Evolutionary conservation across 2,329 filamentous ascomycete genomes (phyloP).

Genomic region (Talaromyces rugulosus): DNA sequence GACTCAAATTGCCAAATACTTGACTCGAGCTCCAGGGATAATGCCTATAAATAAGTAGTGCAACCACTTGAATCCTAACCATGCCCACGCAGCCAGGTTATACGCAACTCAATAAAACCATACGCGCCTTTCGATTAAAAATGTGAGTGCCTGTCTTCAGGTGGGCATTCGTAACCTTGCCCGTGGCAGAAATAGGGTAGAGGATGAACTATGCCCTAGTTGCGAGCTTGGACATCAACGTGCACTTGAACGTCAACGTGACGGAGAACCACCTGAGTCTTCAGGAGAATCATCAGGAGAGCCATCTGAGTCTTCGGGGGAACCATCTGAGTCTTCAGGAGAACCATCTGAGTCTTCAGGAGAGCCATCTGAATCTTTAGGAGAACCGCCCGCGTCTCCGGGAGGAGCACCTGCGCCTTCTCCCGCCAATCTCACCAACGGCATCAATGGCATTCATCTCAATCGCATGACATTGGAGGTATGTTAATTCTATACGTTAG

Average conservation of each 20-base stretch:
- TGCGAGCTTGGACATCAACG: background rate
- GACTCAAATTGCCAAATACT: background rate
- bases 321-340: no score
- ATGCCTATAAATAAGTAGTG: background rate
- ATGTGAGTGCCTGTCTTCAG: no score
- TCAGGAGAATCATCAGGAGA: no score
- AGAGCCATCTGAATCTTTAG: no score
- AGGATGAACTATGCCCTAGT: background rate
- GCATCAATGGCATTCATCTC: background rate
- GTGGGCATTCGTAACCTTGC: no score
- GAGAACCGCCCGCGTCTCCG: no score
- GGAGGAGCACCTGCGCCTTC: no score
- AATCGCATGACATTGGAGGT: background rate
- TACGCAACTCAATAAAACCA: background rate
- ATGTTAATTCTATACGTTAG: background rate
- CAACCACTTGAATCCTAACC: background rate
- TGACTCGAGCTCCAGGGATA: background rate
- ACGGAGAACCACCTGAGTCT: no score
- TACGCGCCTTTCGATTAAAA: background rate
- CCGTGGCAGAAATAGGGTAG: no score
- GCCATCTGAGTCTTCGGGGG: no score
- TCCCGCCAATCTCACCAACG: background rate
- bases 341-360: no score
- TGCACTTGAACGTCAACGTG: no score
- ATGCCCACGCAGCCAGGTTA: background rate